Evolutionary conservation across 306 rosid species (phyloP), one percentile per base, ranked within the genome.

Genomic region (Vigna radiata): DNA sequence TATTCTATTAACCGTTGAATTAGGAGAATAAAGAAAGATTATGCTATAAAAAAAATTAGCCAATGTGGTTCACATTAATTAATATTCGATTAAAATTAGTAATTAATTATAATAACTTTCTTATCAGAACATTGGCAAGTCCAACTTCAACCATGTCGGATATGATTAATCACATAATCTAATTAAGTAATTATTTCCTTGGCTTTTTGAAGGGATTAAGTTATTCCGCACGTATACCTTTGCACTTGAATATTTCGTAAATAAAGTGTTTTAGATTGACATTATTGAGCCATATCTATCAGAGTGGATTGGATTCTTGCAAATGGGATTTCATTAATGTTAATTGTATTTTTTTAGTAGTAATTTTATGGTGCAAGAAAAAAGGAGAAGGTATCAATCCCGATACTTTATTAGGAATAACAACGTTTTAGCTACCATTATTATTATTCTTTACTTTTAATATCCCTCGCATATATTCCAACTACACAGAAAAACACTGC

Each of bases 221-320:
- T 47, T 1, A 47, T 14, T 14, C 1, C 4, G 18, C 18, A 12
- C 3, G 5, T 44, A 44, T 44, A 44, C 16, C 12, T 44, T 1
- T 41, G 52, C 15, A 58, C 9, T 25, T 58, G 64, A 63, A 33
- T 33, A 17, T 59, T 59, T 59, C 18, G n/a, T 59, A 59, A 59
- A 59, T 59, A 23, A 0, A 33, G 7, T 1, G n/a, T 56, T 59
- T 61, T 3, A 5, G 3, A 12, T 60, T 63, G 48, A 63, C 27
- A 63, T 36, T 63, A 63, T 37, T 1, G 27, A n/a, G 8, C 2
- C 13, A 52, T 53, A 52, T 11, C 37, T 18, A 18, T 8, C 8
- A 36, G 3, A 41, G 6, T 6, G 56, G 41, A 23, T 36, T 31
- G 19, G 36, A 36, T 31, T 70, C 75, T 70, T 13, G 15, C 12